Base-by-base conservation (phyloP, 192 early-diverging fungal species). In the Backusella parvicylindrica region DNA sequence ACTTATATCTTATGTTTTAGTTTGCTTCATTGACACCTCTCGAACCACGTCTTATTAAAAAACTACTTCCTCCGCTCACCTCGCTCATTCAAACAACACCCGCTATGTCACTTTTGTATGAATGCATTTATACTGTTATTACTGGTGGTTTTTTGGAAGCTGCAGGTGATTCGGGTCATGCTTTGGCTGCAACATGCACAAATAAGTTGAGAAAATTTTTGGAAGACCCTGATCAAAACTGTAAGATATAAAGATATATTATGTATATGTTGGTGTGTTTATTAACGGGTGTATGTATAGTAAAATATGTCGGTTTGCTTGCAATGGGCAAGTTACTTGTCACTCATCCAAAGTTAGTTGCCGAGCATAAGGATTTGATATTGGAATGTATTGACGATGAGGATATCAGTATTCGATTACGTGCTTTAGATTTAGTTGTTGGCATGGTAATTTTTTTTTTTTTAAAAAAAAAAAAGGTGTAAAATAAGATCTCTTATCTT, bases 101-200 rank as follows among this genome's bases (percentile, higher is more conserved):
- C 3, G 98, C 98, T 43, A 97, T 97, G 94, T 98, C 96, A 16
- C 86, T 99, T 8, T 82, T 97, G n/a, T 99, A 98, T 84, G 98
- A 99, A 85, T 97, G 95, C 82, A 94, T 99, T 28, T 89, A 97
- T 68, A 97, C 96, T 2, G 93, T 95, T 11, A 95, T 99, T 38
- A 87, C 88, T 30, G 97, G 97, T 35, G 94, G 92, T 0, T 92
- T 99, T 83, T 91, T 98, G 65, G 86, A 88, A 13, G 88, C 90
- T 5, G 79, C 74, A 9, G 90, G 81, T 26, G 86, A 85, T 23
- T 80, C 83, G 0, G 84, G 82, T 33, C 78, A 86, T 70, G 77
- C 87, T 63, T 84, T 99, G 65, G 92, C 94, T 6, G 86, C 87
- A 36, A 89, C 95, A n/a, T 98, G 95, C 70, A 90, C 93, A 11